Percentiles rank a stretch among this genome's conserved stretches.
phyloP scores from a whole-genome alignment of 2,329 filamentous ascomycete species.

The Rutstroemia sp. region DNA sequence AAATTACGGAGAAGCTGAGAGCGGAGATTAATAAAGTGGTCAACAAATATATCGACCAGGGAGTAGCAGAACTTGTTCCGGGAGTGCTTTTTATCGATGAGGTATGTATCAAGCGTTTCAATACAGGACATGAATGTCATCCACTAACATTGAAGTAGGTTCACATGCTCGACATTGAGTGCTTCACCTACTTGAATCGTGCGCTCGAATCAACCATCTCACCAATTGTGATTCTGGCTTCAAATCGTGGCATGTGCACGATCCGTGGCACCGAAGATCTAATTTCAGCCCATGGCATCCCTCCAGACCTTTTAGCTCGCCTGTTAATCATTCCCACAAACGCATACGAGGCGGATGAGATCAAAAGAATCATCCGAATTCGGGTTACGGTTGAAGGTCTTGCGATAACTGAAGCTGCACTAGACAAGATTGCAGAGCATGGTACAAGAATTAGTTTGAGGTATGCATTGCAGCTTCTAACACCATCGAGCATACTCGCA shows the following conservation, averaged over 20 bases:
- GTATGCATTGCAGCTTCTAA: slow-evolving; percentile 84
- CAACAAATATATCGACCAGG: slow-evolving; percentile 97
- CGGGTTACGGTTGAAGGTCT: slow-evolving; percentile 77
- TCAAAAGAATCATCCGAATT: slow-evolving; percentile 83
- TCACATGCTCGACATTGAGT: slow-evolving; percentile 99
- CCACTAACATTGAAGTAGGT: slow-evolving; percentile 48
- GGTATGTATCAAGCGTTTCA: slow-evolving; percentile 43
- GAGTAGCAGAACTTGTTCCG: slow-evolving; percentile 94
- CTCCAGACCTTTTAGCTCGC: slow-evolving; percentile 85
- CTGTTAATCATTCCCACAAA: slow-evolving; percentile 95
- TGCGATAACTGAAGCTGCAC: slow-evolving; percentile 69
- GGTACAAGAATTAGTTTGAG: slow-evolving; percentile 84
- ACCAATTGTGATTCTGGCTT: slow-evolving; percentile 94
- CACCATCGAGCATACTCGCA: slow-evolving; percentile 65
- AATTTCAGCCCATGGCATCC: slow-evolving; percentile 85
- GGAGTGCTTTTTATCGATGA: slow-evolving; percentile 98
- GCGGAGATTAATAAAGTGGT: slow-evolving; percentile 98
- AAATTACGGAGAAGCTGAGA: slow-evolving; percentile 96
- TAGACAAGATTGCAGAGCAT: slow-evolving; percentile 80
- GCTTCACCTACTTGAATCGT: slow-evolving; percentile 97
- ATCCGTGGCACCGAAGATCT: slow-evolving; percentile 82
- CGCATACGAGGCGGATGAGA: slow-evolving; percentile 80
- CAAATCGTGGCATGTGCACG: slow-evolving; percentile 88
- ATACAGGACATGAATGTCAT: background rate
- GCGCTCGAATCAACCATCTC: slow-evolving; percentile 94